These are phyloP conservation scores for Daldinia caldariorum DNA, from an alignment of 495 filamentous ascomycete species.

Conservation along the genomic window DNA sequence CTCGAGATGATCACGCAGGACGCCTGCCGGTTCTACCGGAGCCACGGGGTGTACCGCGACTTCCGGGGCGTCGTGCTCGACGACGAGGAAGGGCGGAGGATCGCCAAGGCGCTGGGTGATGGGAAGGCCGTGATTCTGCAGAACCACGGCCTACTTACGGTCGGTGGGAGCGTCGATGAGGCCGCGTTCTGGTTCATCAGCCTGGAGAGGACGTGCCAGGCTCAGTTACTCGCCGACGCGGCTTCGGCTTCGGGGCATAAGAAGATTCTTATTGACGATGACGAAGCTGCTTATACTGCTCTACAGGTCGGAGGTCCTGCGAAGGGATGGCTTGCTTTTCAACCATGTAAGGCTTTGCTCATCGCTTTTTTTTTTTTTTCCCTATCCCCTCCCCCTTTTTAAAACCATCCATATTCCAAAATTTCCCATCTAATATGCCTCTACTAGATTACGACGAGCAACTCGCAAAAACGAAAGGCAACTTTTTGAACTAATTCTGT, in stretches of 20 bases:
- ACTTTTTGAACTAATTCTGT: constrained; percentile 47
- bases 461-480: constrained; percentile 57
- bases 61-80: constrained; percentile 64
- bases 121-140: constrained; percentile 73
- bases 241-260: constrained; percentile 66
- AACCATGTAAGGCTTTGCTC: constrained; percentile 47
- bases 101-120: constrained; percentile 67
- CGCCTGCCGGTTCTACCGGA: constrained; percentile 65
- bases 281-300: constrained; percentile 60
- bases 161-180: constrained; percentile 71
- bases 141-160: constrained; percentile 74
- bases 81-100: constrained; percentile 67
- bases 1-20: constrained; percentile 62
- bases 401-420: neutral
- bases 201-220: constrained; percentile 72
- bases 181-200: constrained; percentile 74
- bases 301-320: constrained; percentile 50
- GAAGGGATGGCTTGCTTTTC: constrained; percentile 62
- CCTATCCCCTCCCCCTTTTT: no score
- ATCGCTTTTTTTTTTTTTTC: neutral
- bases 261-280: constrained; percentile 64
- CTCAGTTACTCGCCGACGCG: constrained; percentile 72
- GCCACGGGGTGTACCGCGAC: constrained; percentile 52
- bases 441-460: constrained; percentile 58
- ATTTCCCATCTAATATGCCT: constrained; percentile 4